These are phyloP conservation scores for Aspergillus sp. DNA, from an alignment of 2,329 filamentous ascomycete genomes.

Conservation along the genomic window DNA sequence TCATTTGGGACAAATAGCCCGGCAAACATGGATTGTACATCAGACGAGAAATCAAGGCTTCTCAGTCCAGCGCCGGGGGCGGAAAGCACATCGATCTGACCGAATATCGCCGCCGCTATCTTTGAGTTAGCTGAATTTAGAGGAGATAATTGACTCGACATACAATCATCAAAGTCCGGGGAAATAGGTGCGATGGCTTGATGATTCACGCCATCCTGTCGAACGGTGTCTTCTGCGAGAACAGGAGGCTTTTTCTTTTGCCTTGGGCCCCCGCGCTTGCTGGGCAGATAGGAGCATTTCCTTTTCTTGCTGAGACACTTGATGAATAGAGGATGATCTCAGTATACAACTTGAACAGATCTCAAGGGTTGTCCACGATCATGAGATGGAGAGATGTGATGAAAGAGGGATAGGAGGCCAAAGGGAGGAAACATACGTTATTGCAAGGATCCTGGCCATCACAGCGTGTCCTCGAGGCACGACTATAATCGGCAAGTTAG, in stretches of 20 bases:
- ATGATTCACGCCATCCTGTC: conserved; percentile 28
- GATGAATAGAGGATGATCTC: conserved; percentile 10
- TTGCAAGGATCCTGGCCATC: conserved; percentile 50
- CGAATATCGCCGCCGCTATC: conserved; percentile 41
- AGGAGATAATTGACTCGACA: conserved; percentile 16
- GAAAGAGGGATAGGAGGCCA: neutral
- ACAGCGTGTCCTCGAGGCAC: conserved; percentile 49
- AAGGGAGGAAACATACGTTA: conserved; percentile 41
- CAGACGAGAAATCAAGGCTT: conserved; percentile 43
- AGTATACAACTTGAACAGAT: conserved; percentile 8
- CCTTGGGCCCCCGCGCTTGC: conserved; percentile 50
- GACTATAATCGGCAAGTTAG: conserved; percentile 32
- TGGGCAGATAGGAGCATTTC: conserved; percentile 49
- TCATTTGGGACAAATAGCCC: conserved; percentile 37
- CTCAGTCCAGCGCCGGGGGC: conserved; percentile 46
- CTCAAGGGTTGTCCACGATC: neutral
- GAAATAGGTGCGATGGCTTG: conserved; percentile 26
- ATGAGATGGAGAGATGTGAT: neutral
- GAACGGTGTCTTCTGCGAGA: conserved; percentile 27
- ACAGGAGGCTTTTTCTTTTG: conserved; percentile 43
- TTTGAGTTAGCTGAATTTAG: conserved; percentile 27
- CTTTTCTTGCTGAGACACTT: conserved; percentile 47
- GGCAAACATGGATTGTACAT: conserved; percentile 45
- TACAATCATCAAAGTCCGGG: conserved; percentile 39
- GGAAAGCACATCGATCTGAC: conserved; percentile 47